A percentile compares a stretch with the other conserved stretches of the same genome.
Conservation (phyloP, 2,329 filamentous ascomycete genomes). For the Dactylellina drechsleri region DNA sequence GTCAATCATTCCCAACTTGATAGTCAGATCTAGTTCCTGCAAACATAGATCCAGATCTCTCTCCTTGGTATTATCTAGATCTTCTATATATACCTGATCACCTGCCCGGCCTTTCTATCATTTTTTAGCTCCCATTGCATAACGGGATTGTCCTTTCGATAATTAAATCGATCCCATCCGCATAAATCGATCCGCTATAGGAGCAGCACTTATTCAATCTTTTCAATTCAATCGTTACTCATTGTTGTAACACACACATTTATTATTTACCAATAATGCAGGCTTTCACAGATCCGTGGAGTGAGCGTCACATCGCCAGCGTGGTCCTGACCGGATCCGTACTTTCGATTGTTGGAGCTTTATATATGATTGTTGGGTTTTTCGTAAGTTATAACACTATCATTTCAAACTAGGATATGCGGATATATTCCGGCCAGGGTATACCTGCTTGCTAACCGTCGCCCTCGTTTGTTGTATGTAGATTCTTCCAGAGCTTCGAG, state of each 20-base stretch:
- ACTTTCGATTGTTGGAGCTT: constrained; percentile 41
- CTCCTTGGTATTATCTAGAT: neutral
- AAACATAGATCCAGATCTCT: neutral
- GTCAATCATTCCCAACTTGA: constrained; percentile 10
- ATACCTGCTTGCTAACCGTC: constrained; percentile 10
- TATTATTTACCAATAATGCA: constrained; percentile 23
- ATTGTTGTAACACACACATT: neutral
- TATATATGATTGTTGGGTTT: constrained; percentile 49
- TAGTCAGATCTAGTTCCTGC: no score
- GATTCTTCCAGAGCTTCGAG: constrained; percentile 34
- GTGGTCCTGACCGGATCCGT: constrained; percentile 44
- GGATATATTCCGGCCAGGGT: neutral
- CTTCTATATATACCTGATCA: neutral
- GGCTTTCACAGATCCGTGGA: constrained; percentile 36
- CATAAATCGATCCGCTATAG: neutral
- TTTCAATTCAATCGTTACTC: neutral
- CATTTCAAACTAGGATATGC: no score
- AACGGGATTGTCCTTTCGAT: neutral
- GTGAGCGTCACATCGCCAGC: constrained; percentile 36
- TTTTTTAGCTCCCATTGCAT: neutral
- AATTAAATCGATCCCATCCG: neutral
- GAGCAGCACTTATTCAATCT: neutral
- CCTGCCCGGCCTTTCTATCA: neutral
- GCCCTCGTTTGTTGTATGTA: neutral
- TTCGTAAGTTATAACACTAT: constrained; percentile 19